These are phyloP conservation scores for Acanthamoeba sp. DNA, from an alignment of 208 protist genomes.

Conservation along the genomic window DNA sequence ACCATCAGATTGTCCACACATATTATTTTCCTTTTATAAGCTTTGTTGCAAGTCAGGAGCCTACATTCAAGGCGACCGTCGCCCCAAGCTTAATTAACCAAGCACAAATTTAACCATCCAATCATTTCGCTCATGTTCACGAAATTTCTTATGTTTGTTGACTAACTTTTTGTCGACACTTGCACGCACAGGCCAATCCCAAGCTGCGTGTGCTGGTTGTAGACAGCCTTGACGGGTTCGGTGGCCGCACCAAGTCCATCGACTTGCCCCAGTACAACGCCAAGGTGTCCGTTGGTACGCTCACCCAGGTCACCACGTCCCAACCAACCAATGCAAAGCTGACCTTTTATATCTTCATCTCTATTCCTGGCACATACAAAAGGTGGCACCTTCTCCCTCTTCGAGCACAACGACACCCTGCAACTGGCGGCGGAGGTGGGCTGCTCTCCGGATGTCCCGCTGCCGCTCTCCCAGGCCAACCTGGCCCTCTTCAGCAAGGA, in stretches of 20 bases:
- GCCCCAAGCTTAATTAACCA: too few species aligned
- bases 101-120: too few species aligned
- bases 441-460: background rate
- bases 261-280: conserved; percentile 10
- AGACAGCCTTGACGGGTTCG: background rate
- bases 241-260: conserved; percentile 34
- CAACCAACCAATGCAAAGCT: background rate
- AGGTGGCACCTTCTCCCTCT: conserved; percentile 21
- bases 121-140: too few species aligned
- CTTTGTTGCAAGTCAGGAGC: too few species aligned
- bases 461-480: background rate
- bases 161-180: background rate
- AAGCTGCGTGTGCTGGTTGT: background rate
- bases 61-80: too few species aligned
- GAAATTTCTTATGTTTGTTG: too few species aligned
- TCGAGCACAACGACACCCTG: conserved; percentile 2
- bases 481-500: background rate
- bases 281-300: conserved; percentile 38
- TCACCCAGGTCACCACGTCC: background rate
- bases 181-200: background rate
- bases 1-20: too few species aligned
- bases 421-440: background rate
- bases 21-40: too few species aligned
- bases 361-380: too few species aligned
- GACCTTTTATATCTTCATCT: background rate